phyloP scores from a whole-genome alignment of 73 alveolate genomes.

The Uronychia setigera region DNA sequence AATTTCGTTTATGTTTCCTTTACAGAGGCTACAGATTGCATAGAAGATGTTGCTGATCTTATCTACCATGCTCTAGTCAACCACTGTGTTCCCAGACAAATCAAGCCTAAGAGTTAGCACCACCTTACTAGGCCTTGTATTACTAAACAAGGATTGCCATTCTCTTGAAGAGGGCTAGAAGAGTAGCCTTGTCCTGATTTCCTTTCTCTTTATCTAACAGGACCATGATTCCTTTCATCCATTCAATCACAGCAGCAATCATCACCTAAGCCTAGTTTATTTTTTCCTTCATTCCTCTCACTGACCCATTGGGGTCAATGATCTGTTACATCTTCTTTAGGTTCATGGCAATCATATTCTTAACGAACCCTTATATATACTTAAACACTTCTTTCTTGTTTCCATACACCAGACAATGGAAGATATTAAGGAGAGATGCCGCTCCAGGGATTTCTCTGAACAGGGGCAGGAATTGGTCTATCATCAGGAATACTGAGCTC shows the following conservation, averaged over 20 bases:
- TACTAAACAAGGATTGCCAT: neutral
- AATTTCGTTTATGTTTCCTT: no score
- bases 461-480: neutral
- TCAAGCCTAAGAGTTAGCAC: neutral
- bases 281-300: neutral
- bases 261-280: neutral
- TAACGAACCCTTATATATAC: neutral
- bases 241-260: neutral
- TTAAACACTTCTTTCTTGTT: neutral
- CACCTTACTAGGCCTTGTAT: neutral
- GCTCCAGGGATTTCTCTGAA: neutral
- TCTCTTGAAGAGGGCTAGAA: neutral
- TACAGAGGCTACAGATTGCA: no score
- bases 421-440: neutral
- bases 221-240: neutral
- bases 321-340: neutral
- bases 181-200: neutral
- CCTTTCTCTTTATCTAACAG: neutral
- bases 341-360: neutral
- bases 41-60: no score
- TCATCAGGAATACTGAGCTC: neutral
- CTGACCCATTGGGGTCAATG: neutral
- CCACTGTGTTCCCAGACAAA: no score
- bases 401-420: neutral
- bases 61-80: no score